Percentiles rank a stretch among this genome's conserved stretches.
These are phyloP conservation scores for Spinacia oleracea DNA, from an alignment of 179 eudicot genomes.

Conservation along the genomic window DNA sequence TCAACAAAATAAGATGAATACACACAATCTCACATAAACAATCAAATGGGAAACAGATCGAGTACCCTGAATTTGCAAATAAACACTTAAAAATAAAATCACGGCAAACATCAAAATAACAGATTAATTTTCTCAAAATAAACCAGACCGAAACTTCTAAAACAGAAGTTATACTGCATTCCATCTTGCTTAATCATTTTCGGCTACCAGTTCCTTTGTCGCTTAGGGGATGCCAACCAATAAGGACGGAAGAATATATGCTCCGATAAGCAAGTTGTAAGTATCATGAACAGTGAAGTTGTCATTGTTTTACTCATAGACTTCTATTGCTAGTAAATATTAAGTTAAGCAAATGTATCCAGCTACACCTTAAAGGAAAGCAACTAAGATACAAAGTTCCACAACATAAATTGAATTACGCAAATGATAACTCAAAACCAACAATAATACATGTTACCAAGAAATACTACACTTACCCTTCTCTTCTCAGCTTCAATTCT, in stretches of 20 bases:
- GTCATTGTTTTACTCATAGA: background rate
- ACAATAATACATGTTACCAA: background rate
- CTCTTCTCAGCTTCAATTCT: constrained; percentile 93
- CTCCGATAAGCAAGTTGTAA: background rate
- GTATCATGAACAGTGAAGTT: background rate
- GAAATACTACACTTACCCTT: constrained; percentile 49
- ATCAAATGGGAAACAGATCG: no score
- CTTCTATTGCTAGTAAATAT: background rate
- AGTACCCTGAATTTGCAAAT: no score
- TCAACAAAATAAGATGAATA: no score
- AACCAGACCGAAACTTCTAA: no score
- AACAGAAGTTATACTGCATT: no score
- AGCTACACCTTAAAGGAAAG: background rate
- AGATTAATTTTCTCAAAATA: no score
- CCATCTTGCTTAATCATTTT: no score
- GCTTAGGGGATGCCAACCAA: background rate
- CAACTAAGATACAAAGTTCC: background rate
- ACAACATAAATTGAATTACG: background rate
- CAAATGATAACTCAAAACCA: background rate
- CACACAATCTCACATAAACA: no score
- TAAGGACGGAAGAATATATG: background rate
- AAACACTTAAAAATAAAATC: no score
- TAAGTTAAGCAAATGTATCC: background rate
- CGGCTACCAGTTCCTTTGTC: no score
- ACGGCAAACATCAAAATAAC: no score